Conservation (phyloP, 2,329 filamentous ascomycete genomes). For the Claviceps africana region DNA sequence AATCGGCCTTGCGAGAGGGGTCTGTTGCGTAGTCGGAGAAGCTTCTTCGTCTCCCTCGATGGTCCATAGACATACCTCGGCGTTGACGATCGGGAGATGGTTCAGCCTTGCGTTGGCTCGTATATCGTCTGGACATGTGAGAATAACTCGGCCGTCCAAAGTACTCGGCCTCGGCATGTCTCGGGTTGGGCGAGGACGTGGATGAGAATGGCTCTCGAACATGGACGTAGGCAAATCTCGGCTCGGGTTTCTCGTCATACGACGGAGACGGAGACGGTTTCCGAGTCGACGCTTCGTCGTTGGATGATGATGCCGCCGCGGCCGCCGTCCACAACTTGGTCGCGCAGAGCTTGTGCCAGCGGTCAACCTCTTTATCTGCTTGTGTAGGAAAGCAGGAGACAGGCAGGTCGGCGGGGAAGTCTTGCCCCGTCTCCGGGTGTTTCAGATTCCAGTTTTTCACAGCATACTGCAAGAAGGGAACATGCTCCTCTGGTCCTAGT, state of each 20-base stretch:
- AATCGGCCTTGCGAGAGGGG: conserved; percentile 18
- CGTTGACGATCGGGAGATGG: conserved; percentile 22
- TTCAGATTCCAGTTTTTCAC: conserved; percentile 63
- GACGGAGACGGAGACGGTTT: conserved; percentile 13
- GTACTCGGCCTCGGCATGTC: conserved; percentile 19
- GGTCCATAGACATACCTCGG: conserved; percentile 26
- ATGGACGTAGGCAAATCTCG: conserved; percentile 25
- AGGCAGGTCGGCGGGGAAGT: conserved; percentile 48
- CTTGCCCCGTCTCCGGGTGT: conserved; percentile 58
- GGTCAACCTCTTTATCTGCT: conserved; percentile 66
- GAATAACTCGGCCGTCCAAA: conserved; percentile 24
- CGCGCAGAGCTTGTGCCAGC: conserved; percentile 73
- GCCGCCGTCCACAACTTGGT: conserved; percentile 53
- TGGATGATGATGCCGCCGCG: conserved; percentile 30
- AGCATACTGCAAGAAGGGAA: conserved; percentile 67
- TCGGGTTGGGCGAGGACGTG: conserved; percentile 13
- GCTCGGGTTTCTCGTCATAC: conserved; percentile 19
- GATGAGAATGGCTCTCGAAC: conserved; percentile 17
- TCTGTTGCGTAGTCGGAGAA: conserved; percentile 36
- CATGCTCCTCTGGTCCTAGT: conserved; percentile 76
- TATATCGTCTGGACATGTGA: conserved; percentile 25
- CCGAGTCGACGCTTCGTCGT: conserved; percentile 3
- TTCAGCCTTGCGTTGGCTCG: conserved; percentile 18
- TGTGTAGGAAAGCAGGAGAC: conserved; percentile 52
- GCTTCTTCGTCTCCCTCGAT: conserved; percentile 31